Conservation (phyloP, 163 green algal species). For the Chlorella variabilis region DNA sequence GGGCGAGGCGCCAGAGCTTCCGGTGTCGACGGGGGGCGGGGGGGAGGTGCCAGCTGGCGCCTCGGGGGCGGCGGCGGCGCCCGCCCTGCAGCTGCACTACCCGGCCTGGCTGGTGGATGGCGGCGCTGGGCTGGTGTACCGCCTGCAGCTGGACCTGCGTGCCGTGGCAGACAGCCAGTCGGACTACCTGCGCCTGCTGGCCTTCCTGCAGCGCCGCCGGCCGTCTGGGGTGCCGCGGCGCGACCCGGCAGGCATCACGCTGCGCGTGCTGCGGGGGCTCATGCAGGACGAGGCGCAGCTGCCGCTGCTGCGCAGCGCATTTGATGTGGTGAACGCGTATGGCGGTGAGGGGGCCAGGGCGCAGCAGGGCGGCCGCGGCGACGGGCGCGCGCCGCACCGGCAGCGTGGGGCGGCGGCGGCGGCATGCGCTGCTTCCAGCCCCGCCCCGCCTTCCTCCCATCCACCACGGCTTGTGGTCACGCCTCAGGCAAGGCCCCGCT, state of each 20-base stretch:
- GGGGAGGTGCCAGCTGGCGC: not conserved
- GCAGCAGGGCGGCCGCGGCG: not conserved
- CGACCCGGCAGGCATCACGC: conserved; percentile 33
- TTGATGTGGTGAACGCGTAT: conserved; percentile 30
- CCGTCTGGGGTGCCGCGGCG: not conserved
- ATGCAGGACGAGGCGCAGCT: conserved; percentile 5
- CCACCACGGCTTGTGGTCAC: not conserved
- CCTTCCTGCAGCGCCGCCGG: conserved; percentile 41
- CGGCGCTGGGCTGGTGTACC: conserved; percentile 10
- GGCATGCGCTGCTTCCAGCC: not conserved
- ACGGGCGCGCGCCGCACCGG: not conserved
- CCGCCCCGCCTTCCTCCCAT: not conserved
- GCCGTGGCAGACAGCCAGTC: conserved; percentile 23
- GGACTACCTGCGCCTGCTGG: conserved; percentile 25
- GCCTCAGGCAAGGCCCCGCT: not conserved
- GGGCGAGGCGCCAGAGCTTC: not conserved
- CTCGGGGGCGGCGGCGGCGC: not conserved
- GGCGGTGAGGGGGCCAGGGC: not conserved
- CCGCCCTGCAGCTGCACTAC: conserved; percentile 28
- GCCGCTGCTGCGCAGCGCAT: not conserved
- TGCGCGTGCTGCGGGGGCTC: conserved; percentile 27
- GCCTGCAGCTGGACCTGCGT: conserved; percentile 36
- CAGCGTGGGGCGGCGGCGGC: not conserved
- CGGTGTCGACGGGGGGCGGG: not conserved
- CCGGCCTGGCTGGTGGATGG: conserved; percentile 32